These are phyloP conservation scores for Leccinum colubrinum DNA, from an alignment of 1,284 basidiomycete species.

Conservation along the genomic window DNA sequence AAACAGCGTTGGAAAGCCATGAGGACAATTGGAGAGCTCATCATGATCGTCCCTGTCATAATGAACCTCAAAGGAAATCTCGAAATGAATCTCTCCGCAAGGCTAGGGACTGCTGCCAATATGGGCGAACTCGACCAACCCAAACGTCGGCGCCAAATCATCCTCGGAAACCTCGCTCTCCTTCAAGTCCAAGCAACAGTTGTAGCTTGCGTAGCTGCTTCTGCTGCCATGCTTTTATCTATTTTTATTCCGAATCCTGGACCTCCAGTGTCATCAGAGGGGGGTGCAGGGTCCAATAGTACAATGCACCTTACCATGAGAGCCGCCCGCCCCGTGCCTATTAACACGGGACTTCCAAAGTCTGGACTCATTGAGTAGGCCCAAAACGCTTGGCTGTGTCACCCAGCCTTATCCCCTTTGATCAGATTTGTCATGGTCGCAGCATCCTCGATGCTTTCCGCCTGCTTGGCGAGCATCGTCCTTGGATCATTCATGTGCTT, in stretches of 20 bases:
- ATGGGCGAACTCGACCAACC: conserved; percentile 87
- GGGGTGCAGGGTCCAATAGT: conserved; percentile 9
- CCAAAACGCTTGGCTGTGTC: conserved; percentile 1
- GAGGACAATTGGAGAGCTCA: conserved; percentile 88
- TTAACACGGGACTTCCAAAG: conserved; percentile 32
- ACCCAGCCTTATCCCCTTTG: conserved; percentile 12
- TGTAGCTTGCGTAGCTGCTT: conserved; percentile 85
- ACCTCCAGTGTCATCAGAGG: conserved; percentile 11
- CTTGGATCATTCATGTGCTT: conserved; percentile 93
- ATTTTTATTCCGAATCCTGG: conserved; percentile 49
- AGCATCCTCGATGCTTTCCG: conserved; percentile 86
- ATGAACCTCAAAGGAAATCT: conserved; percentile 97
- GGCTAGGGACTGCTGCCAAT: conserved; percentile 77
- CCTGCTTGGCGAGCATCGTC: conserved; percentile 76
- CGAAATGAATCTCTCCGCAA: conserved; percentile 88
- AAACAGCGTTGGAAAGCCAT: conserved; percentile 86
- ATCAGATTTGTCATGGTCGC: conserved; percentile 80
- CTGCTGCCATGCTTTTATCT: conserved; percentile 76
- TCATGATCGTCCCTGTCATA: conserved; percentile 94
- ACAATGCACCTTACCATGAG: conserved; percentile 21
- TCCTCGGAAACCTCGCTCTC: conserved; percentile 83
- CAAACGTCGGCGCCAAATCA: conserved; percentile 60
- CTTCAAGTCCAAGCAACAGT: conserved; percentile 93
- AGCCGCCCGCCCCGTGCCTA: conserved; percentile 30
- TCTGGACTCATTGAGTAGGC: conserved; percentile 55